Evolutionary conservation across 371 early-diverging fungal species (phyloP), one percentile per base, ranked within the genome.

Genomic region (Sporodiniella umbellata): DNA sequence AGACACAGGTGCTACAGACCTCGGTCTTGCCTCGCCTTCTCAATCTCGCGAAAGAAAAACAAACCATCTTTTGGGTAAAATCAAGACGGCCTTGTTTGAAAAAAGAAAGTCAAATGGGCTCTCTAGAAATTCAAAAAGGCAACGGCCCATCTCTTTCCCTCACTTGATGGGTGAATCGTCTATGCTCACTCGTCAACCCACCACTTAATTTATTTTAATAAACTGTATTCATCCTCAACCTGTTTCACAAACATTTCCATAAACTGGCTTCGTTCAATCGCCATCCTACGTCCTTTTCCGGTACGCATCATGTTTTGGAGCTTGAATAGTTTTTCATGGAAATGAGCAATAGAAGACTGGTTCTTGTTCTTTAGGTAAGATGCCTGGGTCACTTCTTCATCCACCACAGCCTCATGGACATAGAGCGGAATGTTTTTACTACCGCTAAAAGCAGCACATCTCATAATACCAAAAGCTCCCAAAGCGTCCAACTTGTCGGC

Each of bases 401-500:
- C 64, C 5, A 71, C 64, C 42, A 63, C 56, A 47, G 80, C 70
- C 12, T 60, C 62, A 1, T 84, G 84, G 19, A 70, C 76, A 60
- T 81, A 84, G 3, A 90, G 48, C 1, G 88, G 66, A 8, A 81
- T 74, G 48, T 78, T 69, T 43, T 81, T 79, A 12, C 80, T 81
- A 8, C 85, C 89, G 42, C 87, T 85, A 57, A 78, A 90, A 1
- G 90, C 81, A 31, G 87, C 87, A 51, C 86, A 86, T 5, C 91
- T 70, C 53, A 86, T 67, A n/a, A 54, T 63, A 73, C 78, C 90
- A 66, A 91, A 85, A 19, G 90, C 91, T 1, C 91, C 91, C 45
- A 91, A 86, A 1, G 91, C 90, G 57, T 91, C 91, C 53, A 91
- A 57, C 38, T 87, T 81, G 56, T 91, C 91, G 0, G 91, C 90